Evolutionary conservation across 495 filamentous ascomycete species (phyloP).

Genomic region (Penicillium lividum): DNA sequence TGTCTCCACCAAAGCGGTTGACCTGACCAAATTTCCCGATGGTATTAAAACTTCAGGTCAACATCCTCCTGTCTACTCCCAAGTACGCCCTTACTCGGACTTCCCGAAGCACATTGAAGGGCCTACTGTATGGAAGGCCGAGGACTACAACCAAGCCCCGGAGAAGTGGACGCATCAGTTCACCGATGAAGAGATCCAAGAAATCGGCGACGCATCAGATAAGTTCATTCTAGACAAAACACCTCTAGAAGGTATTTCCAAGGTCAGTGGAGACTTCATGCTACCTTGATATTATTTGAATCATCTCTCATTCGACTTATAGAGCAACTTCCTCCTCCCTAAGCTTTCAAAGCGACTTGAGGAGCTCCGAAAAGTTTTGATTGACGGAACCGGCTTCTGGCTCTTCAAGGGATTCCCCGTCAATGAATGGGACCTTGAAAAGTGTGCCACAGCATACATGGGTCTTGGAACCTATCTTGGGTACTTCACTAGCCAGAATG

Average conservation of each 20-base stretch:
- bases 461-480: conserved; percentile 84
- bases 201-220: conserved; percentile 68
- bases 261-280: conserved; percentile 37
- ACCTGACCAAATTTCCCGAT: conserved; percentile 50
- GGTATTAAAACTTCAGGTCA: conserved; percentile 75
- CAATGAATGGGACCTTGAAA: conserved; percentile 71
- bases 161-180: conserved; percentile 79
- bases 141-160: conserved; percentile 67
- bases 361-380: conserved; percentile 64
- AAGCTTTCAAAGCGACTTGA: conserved; percentile 56
- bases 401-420: conserved; percentile 86
- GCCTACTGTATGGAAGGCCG: conserved; percentile 74
- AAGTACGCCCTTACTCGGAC: conserved; percentile 64
- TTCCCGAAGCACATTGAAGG: conserved; percentile 77
- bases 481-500: conserved; percentile 84
- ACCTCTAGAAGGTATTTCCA: conserved; percentile 73
- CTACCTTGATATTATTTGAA: background rate
- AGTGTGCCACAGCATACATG: conserved; percentile 86
- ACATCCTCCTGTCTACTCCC: conserved; percentile 68
- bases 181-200: conserved; percentile 62
- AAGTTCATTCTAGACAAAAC: conserved; percentile 60
- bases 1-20: conserved; percentile 11
- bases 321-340: conserved; percentile 61
- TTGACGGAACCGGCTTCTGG: conserved; percentile 86
- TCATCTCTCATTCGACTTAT: background rate